Base-by-base conservation (phyloP, 2,329 filamentous ascomycete genomes). In the Mariannaea sp. region DNA sequence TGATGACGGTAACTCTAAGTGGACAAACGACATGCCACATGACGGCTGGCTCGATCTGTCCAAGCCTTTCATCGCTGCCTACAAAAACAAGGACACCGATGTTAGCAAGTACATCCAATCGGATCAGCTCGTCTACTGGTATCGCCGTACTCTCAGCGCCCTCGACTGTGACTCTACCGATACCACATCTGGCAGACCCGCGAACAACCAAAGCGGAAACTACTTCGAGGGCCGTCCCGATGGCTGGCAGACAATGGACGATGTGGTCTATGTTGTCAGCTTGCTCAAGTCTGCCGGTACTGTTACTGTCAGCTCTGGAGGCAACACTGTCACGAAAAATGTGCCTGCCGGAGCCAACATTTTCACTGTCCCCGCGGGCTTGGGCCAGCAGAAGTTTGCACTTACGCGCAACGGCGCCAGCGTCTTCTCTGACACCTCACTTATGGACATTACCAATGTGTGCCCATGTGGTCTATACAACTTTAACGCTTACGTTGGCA, bases 111-210 rank as follows among this genome's bases (percentile, higher is more conserved):
- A 76, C 66, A 77, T 81, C 57, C 67, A 68, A 29, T 66, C 73
- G 9, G 80, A 83, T 17, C 72, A 79, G 65, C 64, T 83, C 12
- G 68, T 80, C 26, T 83, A 83, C 70, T 83, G 80, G 80, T 83
- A 81, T 66, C 75, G 80, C 1, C 79, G 78, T 2, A 80, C 76
- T 1, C 73, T 74, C 1, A 76, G 72, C 55, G 53, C 58, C 9
- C 61, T 79, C 27, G 63, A 80, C 63, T 83, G 80, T 65, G 78
- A 80, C 53, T 64, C 74, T 5, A 82, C 80, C 12, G 80, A 82
- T 59, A 81, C 77, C 1, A 80, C 77, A 0, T 72, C 75, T 57
- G 72, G 53, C 12, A 47, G 69, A 16, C 66, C 67, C 9, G 72
- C 75, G 26, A 73, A 76, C 60, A 77, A 79, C 52, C 64, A 59